Evolutionary conservation across 2,329 filamentous ascomycete species (phyloP).

Genomic region (Sphaerulina musiva): DNA sequence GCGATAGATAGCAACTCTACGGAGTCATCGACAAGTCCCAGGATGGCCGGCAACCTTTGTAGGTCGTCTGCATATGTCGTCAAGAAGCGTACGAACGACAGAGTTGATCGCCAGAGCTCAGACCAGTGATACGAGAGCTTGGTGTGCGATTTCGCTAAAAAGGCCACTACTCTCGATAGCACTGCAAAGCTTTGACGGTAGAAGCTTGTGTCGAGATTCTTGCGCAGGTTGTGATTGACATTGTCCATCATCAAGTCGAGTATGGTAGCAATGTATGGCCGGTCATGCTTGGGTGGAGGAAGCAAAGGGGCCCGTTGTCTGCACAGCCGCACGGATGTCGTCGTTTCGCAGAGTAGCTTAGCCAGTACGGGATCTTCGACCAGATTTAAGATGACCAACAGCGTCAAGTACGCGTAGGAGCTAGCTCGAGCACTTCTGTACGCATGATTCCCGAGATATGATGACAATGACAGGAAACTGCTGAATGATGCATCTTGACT

Average conservation of each 20-base stretch:
- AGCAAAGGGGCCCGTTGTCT: conserved; percentile 83
- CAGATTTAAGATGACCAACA: conserved; percentile 78
- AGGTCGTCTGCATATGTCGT: conserved; percentile 79
- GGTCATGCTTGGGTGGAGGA: conserved; percentile 62
- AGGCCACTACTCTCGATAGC: conserved; percentile 73
- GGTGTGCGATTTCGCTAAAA: conserved; percentile 73
- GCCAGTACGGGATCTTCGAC: conserved; percentile 77
- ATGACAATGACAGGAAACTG: conserved; percentile 78
- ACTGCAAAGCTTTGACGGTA: conserved; percentile 66
- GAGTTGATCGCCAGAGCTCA: conserved; percentile 82
- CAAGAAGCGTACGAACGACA: conserved; percentile 83
- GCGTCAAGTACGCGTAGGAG: conserved; percentile 75
- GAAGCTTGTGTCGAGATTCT: conserved; percentile 74
- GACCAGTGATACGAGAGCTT: conserved; percentile 88
- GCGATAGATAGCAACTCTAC: conserved; percentile 79
- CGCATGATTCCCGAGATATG: conserved; percentile 89
- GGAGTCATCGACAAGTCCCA: conserved; percentile 66
- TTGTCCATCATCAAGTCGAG: conserved; percentile 85
- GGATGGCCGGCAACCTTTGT: conserved; percentile 60
- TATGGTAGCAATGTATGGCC: conserved; percentile 67
- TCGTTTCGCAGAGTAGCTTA: conserved; percentile 76
- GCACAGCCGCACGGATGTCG: conserved; percentile 70
- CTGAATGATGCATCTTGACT: conserved; percentile 54
- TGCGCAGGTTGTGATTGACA: conserved; percentile 86
- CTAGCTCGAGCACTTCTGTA: conserved; percentile 72